These are phyloP conservation scores for Pythium volutum DNA, from an alignment of 352 stramenopile genomes.

Conservation along the genomic window DNA sequence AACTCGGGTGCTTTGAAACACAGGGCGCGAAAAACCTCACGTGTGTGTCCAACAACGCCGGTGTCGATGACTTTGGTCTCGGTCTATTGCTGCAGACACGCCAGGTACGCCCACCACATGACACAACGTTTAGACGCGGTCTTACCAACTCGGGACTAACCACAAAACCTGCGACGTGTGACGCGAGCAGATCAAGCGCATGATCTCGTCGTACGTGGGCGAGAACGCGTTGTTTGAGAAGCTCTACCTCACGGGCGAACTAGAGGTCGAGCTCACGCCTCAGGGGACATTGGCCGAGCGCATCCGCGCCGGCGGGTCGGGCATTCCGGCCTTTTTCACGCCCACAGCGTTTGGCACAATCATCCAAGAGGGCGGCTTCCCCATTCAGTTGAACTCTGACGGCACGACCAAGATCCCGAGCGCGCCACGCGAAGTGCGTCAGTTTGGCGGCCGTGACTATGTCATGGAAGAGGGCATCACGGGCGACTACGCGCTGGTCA, in stretches of 20 bases:
- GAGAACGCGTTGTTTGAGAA: conserved; percentile 96
- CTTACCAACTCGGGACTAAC: neutral
- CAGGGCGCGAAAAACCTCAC: conserved; percentile 84
- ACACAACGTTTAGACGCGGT: neutral
- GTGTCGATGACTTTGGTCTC: conserved; percentile 93
- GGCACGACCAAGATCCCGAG: conserved; percentile 70
- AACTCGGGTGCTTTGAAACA: neutral
- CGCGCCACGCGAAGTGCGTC: conserved; percentile 57
- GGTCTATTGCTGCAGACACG: conserved; percentile 91
- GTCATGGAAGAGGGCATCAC: conserved; percentile 95
- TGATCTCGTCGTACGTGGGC: conserved; percentile 96
- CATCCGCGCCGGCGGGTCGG: conserved; percentile 89
- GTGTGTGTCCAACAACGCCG: conserved; percentile 92
- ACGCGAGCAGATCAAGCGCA: conserved; percentile 87
- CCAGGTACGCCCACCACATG: conserved; percentile 45
- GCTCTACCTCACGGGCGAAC: conserved; percentile 87
- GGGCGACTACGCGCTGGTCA: conserved; percentile 93
- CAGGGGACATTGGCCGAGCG: conserved; percentile 94
- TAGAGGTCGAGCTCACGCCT: conserved; percentile 97
- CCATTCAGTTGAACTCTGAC: conserved; percentile 72
- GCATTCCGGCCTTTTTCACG: conserved; percentile 97
- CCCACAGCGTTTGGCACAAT: conserved; percentile 92
- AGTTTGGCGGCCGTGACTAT: conserved; percentile 90
- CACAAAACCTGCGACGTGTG: conserved; percentile 6
- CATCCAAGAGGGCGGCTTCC: conserved; percentile 85